A percentile compares a stretch with the other conserved stretches of the same genome.
phyloP scores from a whole-genome alignment of 176 grass and related monocot species.

The Hyparrhenia diplandra region DNA sequence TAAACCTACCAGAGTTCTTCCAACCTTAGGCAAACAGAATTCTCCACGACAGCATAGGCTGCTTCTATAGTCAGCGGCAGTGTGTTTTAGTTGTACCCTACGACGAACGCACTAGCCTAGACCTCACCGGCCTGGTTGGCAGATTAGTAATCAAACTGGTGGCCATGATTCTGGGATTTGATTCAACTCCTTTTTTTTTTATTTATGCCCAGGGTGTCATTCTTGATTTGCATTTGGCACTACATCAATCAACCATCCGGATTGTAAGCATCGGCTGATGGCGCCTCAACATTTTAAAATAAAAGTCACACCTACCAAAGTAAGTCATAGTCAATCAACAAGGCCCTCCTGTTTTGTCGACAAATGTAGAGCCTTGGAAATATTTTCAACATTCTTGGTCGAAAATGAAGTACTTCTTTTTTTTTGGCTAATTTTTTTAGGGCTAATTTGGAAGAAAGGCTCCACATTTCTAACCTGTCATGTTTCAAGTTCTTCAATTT shows the following conservation, averaged over 20 bases:
- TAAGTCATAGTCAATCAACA: background rate
- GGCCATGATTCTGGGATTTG: background rate
- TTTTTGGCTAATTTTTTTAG: too few species aligned
- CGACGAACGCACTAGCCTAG: slow-evolving; percentile 10
- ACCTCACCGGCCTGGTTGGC: background rate
- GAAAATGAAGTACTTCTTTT: too few species aligned
- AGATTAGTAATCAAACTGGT: background rate
- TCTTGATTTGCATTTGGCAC: background rate
- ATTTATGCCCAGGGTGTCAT: background rate
- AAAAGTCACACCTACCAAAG: background rate
- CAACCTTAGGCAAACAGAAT: too few species aligned
- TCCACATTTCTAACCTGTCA: too few species aligned
- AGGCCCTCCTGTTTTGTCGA: background rate
- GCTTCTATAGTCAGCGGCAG: background rate
- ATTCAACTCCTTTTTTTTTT: background rate
- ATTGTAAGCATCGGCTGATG: background rate
- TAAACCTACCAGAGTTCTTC: too few species aligned
- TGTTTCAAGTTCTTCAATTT: too few species aligned
- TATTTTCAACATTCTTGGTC: too few species aligned
- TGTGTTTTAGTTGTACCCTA: background rate
- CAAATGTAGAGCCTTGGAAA: background rate
- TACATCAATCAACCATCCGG: background rate
- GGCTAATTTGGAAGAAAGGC: too few species aligned
- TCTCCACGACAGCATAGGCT: background rate
- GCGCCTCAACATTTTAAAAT: background rate